These are phyloP conservation scores for Coffea canephora DNA, from an alignment of 257 asterid species.

Conservation along the genomic window DNA sequence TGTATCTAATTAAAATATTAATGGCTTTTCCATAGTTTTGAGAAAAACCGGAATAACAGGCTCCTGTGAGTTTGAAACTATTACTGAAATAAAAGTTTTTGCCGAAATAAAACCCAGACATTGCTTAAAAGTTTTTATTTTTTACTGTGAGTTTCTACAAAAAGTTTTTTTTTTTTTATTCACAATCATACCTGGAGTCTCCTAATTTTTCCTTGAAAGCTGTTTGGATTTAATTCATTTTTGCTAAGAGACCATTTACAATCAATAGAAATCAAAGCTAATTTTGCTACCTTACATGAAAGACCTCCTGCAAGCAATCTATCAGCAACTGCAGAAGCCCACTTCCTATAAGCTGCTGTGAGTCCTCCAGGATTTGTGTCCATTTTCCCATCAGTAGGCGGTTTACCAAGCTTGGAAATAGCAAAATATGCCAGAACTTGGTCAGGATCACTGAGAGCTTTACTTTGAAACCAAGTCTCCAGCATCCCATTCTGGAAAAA, in stretches of 20 bases:
- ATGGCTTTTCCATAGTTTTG: no score
- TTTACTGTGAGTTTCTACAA: no score
- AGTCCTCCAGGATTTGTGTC: conserved; percentile 94
- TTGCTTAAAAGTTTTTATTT: no score
- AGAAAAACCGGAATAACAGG: no score
- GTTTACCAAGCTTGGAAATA: conserved; percentile 86
- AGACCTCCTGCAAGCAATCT: conserved; percentile 82
- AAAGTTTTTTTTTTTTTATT: no score
- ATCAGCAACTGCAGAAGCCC: conserved; percentile 88
- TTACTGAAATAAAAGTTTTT: no score
- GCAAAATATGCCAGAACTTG: conserved; percentile 98
- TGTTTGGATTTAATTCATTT: no score
- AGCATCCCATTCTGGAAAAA: conserved; percentile 99
- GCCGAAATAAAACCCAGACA: no score
- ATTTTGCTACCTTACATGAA: conserved; percentile 74
- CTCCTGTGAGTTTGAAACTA: no score
- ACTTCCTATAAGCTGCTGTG: conserved; percentile 90
- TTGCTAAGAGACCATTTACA: background rate
- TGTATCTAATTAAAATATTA: no score
- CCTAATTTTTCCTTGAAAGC: background rate
- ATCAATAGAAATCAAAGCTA: background rate
- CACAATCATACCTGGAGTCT: background rate
- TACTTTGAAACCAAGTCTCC: conserved; percentile 94
- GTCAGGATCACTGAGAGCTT: conserved; percentile 76
- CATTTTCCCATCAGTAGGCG: conserved; percentile 86